Evolutionary conservation across 352 stramenopile genomes (phyloP).

Genomic region (Phytopythium helicoides): DNA sequence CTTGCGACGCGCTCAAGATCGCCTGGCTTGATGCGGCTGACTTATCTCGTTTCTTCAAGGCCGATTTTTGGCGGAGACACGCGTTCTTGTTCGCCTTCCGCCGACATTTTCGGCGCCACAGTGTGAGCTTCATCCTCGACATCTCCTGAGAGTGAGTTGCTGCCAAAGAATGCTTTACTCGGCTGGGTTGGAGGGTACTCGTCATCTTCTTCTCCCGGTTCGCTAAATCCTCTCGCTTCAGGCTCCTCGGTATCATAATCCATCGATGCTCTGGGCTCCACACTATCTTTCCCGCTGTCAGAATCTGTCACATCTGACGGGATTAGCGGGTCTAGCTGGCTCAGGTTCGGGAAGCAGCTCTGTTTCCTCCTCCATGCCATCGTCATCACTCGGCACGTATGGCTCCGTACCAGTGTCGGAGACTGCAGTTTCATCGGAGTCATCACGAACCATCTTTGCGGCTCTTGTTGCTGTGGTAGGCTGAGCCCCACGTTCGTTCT

Average conservation of each 20-base stretch:
- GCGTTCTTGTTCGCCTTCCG: neutral
- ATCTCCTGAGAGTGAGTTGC: neutral
- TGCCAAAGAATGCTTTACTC: slow-evolving; percentile 9
- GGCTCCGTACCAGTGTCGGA: slow-evolving; percentile 24
- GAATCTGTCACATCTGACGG: slow-evolving; percentile 1
- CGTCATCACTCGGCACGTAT: slow-evolving; percentile 12
- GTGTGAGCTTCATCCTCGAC: too few relatives aligned
- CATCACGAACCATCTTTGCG: slow-evolving; percentile 5
- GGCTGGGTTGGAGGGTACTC: slow-evolving; percentile 52
- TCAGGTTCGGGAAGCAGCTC: neutral
- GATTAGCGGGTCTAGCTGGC: neutral
- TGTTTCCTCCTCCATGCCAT: slow-evolving; percentile 7
- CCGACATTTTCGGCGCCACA: neutral
- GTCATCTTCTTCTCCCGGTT: slow-evolving; percentile 27
- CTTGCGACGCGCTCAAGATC: slow-evolving; percentile 26
- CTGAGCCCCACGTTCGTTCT: too few relatives aligned
- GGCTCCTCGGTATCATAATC: neutral
- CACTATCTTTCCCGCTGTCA: neutral
- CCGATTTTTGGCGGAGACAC: slow-evolving; percentile 11
- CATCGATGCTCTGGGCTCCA: neutral
- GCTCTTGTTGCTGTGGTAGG: too few relatives aligned
- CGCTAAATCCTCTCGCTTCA: neutral
- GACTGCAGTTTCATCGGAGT: slow-evolving; percentile 12
- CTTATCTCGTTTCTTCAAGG: slow-evolving; percentile 32
- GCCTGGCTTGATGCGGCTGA: neutral